These are phyloP conservation scores for Saccharomyces pastorianus DNA, from an alignment of 1,139 yeast species.

Conservation along the genomic window DNA sequence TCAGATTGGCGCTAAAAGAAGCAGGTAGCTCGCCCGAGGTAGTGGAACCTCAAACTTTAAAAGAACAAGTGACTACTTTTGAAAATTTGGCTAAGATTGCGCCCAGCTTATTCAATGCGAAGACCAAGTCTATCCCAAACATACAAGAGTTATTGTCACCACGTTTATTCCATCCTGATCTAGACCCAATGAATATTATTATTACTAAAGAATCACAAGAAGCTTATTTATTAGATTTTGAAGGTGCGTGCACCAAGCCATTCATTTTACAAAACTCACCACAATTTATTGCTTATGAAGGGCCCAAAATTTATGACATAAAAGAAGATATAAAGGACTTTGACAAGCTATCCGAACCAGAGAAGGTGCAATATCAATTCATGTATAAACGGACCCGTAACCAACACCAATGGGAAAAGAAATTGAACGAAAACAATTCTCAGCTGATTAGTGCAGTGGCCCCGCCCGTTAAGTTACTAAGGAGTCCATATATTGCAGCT, in stretches of 20 bases:
- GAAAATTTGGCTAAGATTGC: constrained; percentile 50
- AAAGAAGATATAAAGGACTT: constrained; percentile 68
- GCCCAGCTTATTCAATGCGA: constrained; percentile 45
- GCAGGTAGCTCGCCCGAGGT: constrained; percentile 41
- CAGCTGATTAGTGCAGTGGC: constrained; percentile 71
- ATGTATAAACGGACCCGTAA: constrained; percentile 86
- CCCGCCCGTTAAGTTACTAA: constrained; percentile 63
- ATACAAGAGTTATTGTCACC: constrained; percentile 59
- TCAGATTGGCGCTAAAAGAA: constrained; percentile 47
- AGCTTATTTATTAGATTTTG: constrained; percentile 67
- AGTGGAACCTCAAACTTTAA: constrained; percentile 39
- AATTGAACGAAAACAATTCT: constrained; percentile 54
- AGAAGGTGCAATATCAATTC: constrained; percentile 72
- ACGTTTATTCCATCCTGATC: constrained; percentile 68
- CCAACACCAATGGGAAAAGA: constrained; percentile 79
- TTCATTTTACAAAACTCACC: constrained; percentile 73
- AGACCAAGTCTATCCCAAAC: constrained; percentile 48
- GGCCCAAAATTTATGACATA: constrained; percentile 72
- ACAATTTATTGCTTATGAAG: constrained; percentile 73
- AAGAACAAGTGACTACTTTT: constrained; percentile 49
- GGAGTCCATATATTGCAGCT: constrained; percentile 59
- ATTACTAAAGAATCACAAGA: constrained; percentile 34
- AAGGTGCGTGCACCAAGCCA: constrained; percentile 72
- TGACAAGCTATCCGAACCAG: constrained; percentile 57
- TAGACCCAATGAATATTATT: constrained; percentile 84